Evolutionary conservation across 2,329 filamentous ascomycete genomes (phyloP), one percentile per base, ranked within the genome.

Genomic region (Fusarium sublunatum): DNA sequence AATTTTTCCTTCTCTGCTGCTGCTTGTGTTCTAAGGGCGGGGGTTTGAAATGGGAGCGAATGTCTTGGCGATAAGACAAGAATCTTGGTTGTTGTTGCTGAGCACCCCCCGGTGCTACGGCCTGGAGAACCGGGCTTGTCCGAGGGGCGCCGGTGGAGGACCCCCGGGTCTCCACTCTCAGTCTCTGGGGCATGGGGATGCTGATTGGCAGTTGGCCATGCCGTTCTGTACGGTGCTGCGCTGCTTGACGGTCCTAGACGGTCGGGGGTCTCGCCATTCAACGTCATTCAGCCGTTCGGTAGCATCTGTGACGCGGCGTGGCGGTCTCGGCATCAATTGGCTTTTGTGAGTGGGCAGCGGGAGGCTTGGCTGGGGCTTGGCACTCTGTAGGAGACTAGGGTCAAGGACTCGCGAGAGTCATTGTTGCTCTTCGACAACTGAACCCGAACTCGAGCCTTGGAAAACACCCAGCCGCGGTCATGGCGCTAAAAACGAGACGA

Each of bases 261-360:
- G 46, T 61, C 53, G 44, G 41, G 51, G 50, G 40, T 48, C 26
- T 50, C 47, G 44, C 34, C 55, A 40, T 64, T 53, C 53, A 64
- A 69, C 68, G 63, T 67, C 67, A 70, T 65, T 58, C 52, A 56
- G 47, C 54, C 50, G 60, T 53, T 63, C 49, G 45, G 46, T 34
- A 58, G 61, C 40, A 67, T 42, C 52, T 65, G 63, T 70, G 63
- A 67, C 67, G 65, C 67, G 67, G 67, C 67, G 65, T 70, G 63
- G 65, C 67, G 67, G 63, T 53, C 53, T 67, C 58, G 68, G 65
- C 46, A 56, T 53, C 63, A 67, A 58, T 67, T 61, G 51, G 38
- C 55, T 34, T 56, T 61, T 53, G 53, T 61, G 54, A 63, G 50
- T 59, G 60, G 63, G 34, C 52, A n/a, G 31, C 26, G 7, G 43